These are phyloP conservation scores for Elsinoe australis DNA, from an alignment of 2,329 filamentous ascomycete genomes.

Conservation along the genomic window DNA sequence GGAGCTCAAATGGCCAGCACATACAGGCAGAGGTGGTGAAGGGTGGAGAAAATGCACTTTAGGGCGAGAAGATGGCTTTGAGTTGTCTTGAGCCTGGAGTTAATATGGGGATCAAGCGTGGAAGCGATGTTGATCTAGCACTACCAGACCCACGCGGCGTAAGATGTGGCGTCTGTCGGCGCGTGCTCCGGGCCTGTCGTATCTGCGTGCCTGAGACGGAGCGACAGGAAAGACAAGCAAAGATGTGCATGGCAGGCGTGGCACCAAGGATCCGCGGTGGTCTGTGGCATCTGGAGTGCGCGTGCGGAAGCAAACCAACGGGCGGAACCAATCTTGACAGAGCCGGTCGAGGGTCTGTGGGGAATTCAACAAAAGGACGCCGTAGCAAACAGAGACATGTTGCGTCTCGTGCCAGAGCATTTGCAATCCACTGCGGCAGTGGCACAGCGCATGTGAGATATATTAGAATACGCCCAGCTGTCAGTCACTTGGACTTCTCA, in stretches of 20 bases:
- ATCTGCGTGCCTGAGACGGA: slow-evolving; percentile 13
- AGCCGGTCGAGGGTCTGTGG: not conserved
- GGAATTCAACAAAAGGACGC: not conserved
- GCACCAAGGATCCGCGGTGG: slow-evolving; percentile 12
- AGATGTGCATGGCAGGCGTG: slow-evolving; percentile 1
- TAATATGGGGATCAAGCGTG: not conserved
- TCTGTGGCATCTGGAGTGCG: slow-evolving; percentile 3
- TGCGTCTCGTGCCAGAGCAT: too few species aligned
- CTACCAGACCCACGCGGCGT: not conserved
- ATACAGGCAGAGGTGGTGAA: too few species aligned
- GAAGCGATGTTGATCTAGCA: not conserved
- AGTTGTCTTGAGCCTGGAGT: not conserved
- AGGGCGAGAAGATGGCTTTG: too few species aligned
- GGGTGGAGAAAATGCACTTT: too few species aligned
- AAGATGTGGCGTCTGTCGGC: slow-evolving; percentile 4
- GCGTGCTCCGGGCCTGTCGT: slow-evolving; percentile 11
- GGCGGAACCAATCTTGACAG: not conserved
- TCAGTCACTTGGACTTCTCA: too few species aligned
- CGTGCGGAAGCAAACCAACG: not conserved
- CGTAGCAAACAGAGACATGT: not conserved
- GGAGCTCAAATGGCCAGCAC: too few species aligned
- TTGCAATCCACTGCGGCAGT: too few species aligned
- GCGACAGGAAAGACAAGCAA: not conserved
- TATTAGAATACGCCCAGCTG: too few species aligned
- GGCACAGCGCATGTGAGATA: too few species aligned